These are phyloP conservation scores for Cornus kousa DNA, from an alignment of 148 eudicot genomes.

Conservation along the genomic window DNA sequence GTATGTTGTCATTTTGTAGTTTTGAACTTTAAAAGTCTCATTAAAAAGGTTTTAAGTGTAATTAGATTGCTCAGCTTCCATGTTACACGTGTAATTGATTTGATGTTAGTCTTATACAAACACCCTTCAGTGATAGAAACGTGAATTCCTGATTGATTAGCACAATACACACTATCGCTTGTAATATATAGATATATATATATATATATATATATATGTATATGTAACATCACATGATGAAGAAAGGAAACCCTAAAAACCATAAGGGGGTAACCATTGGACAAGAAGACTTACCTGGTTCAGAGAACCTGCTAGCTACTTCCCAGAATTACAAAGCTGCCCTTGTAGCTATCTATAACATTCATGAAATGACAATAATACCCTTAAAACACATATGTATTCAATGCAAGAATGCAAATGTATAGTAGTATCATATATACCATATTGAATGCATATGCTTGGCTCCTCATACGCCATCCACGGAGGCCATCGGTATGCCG, in stretches of 20 bases:
- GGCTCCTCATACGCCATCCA: slow-evolving; percentile 76
- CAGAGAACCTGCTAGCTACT: neutral
- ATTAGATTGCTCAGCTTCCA: neutral
- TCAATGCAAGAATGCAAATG: neutral
- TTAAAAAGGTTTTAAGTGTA: neutral
- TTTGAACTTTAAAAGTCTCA: neutral
- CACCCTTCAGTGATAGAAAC: too few species aligned
- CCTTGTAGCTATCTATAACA: neutral
- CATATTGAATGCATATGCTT: slow-evolving; percentile 38
- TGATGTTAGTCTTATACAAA: neutral
- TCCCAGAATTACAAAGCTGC: neutral
- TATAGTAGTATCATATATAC: too few species aligned
- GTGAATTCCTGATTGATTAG: neutral
- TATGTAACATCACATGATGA: neutral
- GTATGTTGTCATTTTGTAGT: neutral
- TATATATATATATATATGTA: too few species aligned
- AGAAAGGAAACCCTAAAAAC: neutral
- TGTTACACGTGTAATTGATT: neutral
- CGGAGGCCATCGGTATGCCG: slow-evolving; percentile 46
- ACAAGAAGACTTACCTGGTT: neutral
- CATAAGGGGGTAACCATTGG: neutral
- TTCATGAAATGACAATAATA: too few species aligned
- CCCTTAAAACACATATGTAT: too few species aligned
- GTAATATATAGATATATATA: too few species aligned
- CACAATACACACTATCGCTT: too few species aligned